Evolutionary conservation across 169 alveolate species (phyloP).

Genomic region (Plasmodium blacklocki): DNA sequence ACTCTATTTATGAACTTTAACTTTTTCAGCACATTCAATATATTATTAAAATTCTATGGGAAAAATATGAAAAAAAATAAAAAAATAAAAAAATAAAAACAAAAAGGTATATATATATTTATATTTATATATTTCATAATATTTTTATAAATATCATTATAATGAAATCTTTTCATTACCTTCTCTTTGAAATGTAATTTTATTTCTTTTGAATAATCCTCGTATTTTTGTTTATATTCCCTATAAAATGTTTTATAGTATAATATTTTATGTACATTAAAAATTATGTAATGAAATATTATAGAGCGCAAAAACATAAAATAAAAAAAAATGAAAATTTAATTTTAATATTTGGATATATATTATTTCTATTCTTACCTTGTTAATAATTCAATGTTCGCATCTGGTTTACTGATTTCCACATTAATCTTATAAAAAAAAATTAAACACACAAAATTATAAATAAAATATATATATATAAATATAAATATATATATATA

Average conservation of each 20-base stretch:
- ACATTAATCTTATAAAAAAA: constrained; percentile 36
- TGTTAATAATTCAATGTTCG: constrained; percentile 27
- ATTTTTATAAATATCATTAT: too few relatives aligned
- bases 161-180: constrained; percentile 4
- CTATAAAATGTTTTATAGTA: constrained; percentile 1
- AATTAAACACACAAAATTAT: background rate
- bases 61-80: background rate
- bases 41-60: constrained; percentile 33
- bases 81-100: background rate
- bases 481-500: background rate
- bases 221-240: constrained; percentile 52
- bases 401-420: constrained; percentile 40
- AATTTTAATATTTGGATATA: background rate
- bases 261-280: too few relatives aligned
- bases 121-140: background rate
- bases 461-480: background rate
- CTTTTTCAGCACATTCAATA: constrained; percentile 46
- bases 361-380: constrained; percentile 10
- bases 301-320: background rate
- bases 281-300: background rate
- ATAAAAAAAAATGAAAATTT: background rate
- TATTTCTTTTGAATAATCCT: constrained; percentile 30
- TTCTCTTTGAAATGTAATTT: constrained; percentile 38
- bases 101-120: background rate
- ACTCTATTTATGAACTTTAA: constrained; percentile 68